Evolutionary conservation across 2,329 filamentous ascomycete genomes (phyloP), one percentile per base, ranked within the genome.

Genomic region (Penicillium sp.): DNA sequence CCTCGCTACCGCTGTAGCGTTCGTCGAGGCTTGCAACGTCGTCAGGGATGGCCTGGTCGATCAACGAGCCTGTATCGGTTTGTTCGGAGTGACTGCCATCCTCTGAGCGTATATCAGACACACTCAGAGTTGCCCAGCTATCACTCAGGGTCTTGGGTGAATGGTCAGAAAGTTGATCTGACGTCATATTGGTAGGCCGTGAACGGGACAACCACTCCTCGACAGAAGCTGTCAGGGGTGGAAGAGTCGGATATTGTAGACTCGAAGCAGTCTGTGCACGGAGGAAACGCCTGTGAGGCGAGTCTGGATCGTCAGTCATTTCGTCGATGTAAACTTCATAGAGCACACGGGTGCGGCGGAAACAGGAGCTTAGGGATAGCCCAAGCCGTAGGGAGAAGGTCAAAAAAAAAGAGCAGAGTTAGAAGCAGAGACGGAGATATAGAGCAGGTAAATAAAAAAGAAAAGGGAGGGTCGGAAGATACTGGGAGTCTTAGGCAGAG

Each of bases 91-190:
- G 75, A 56, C 72, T 68, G 50, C 76, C 78, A 63, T 80, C 77
- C 56, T 79, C 77, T 3, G 76, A 78, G 50, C 77, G 74, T 23
- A 72, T 67, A 58, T 80, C 77, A 19, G 75, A 74, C n/a, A 70
- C 71, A 53, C 75, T 77, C 57, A 80, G 66, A 2, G 75, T 77
- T 21, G 78, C 75, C 78, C 78, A 80, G 63, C 78, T 80, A 54
- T 79, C 78, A 55, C 75, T 76, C 58, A 80, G 66, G 12, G 75
- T 69, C 60, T 71, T 63, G 50, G 63, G 33, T 4, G 66, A 60
- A 31, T 68, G 67, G 12, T 73, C 69, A 15, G 63, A 53, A n/a
- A 62, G 57, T 23, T 60, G 59, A 50, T 69, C 69, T 66, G 73
- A 75, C 64, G 73, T 72, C 76, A 78, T 78, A 58, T 62, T 69